Evolutionary conservation across 1,139 yeast species (phyloP), one percentile per base, ranked within the genome.

Genomic region (Geotrichum klebahnii): DNA sequence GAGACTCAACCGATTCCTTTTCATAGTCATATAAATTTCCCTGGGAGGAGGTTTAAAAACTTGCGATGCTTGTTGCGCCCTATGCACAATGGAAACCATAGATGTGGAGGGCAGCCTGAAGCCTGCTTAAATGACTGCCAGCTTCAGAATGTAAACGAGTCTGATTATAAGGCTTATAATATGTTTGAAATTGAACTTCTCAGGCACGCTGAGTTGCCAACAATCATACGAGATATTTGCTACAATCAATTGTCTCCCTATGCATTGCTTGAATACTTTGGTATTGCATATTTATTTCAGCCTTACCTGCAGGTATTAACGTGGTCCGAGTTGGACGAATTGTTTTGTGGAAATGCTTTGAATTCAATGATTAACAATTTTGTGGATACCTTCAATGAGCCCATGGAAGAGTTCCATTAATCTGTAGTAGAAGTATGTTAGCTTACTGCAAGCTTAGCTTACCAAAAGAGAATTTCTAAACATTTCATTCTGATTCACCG

Each of bases 261-360:
- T 26, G n/a, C 22, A 5, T 14, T 38, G 16, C 29, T 38, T n/a
- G n/a, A 17, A 8, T 12, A 9, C 20, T 38, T 38, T 24, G 42
- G 42, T 14, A 17, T 38, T 14, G 8, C 9, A 14, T 17, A 26
- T 23, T 20, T 38, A 6, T 38, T 38, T 24, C 42, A 38, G 16
- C 42, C 42, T 8, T 38, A 38, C 19, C 14, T 38, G 5, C 31
- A 14, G 10, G 42, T 38, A 3, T 29, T 28, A 10, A 38, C 42
- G 19, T 38, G 42, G 42, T 9, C 42, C 17, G 42, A 38, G 42
- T 38, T 38, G 22, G 42, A 38, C 8, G 42, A 38, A 9, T 23
- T 38, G 14, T 38, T 38, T 38, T 14, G 32, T 17, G 32, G 32
- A 23, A 28, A n/a, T 9, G 14, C 24, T 22, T 26, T 38, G 32